Base-by-base conservation (phyloP, 1,284 basidiomycete species). In the Rhodotorula sp. region DNA sequence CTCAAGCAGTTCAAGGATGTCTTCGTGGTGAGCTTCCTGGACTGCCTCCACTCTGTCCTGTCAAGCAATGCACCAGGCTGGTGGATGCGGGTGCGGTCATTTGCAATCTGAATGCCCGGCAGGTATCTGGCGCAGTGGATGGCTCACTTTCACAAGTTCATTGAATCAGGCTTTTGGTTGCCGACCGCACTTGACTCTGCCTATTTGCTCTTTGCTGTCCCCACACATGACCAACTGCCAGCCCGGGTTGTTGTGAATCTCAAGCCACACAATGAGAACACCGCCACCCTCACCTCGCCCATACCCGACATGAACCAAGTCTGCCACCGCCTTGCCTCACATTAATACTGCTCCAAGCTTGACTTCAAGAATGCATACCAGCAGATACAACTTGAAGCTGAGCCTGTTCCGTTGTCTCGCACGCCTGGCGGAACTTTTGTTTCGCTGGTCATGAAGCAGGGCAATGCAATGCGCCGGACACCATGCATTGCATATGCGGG, bases 301-400 rank as follows among this genome's bases (percentile, higher is more conserved):
- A 70, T 84, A 1, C 83, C 81, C 1, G 78, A 81, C 55, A 79
- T 80, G 59, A 78, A 79, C 15, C 67, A 76, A 22, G 81, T 82
- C 30, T 57, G 76, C 0, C 65, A 67, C 29, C 74, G 77, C 20
- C 74, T 81, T 0, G 78, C 80, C 0, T 47, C 73, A 0, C 71
- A 73, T 1, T 54, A 34, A 8, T 73, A 74, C 34, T 57, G 78
- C 1, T 78, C 80, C 1, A 79, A 80, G 61, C 74, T 81, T 1
- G 78, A 81, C 67, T 62, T 80, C 69, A 76, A 74, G 13, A 71
- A 78, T 29, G 78, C 78, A 1, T 80, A 78, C 57, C 76, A 79
- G 64, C 77, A 78, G 54, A 72, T 81, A 0, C 53, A 73, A 0
- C 62, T 81, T 13, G 57, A 67, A 0, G 32, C 53, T 2, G 73